Conservation (phyloP, 2,329 filamentous ascomycete species). For the Rhynchosporium graminicola region DNA sequence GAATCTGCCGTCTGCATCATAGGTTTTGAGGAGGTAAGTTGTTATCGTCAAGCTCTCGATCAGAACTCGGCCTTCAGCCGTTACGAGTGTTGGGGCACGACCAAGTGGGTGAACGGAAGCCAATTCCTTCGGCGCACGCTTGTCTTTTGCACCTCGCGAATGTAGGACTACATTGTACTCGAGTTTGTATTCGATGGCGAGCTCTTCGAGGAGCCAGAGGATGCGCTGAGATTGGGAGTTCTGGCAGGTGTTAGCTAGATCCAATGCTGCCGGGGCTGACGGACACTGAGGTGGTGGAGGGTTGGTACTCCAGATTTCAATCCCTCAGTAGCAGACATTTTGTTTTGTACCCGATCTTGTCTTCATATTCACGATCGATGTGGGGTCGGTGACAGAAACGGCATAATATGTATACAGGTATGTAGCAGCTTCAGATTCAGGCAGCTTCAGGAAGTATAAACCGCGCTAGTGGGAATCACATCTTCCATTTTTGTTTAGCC, state of each 20-base stretch:
- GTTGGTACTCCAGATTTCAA: slow-evolving; percentile 28
- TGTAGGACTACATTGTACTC: slow-evolving; percentile 73
- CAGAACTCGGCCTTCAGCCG: slow-evolving; percentile 36
- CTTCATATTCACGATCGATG: no score
- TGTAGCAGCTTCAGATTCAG: background rate
- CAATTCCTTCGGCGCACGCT: slow-evolving; percentile 71
- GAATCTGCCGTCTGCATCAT: slow-evolving; percentile 38
- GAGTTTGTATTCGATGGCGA: slow-evolving; percentile 72
- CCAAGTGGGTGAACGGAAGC: slow-evolving; percentile 74
- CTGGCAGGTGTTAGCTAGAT: slow-evolving; percentile 44
- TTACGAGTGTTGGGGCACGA: slow-evolving; percentile 72
- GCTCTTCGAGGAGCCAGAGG: slow-evolving; percentile 69
- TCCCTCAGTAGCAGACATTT: slow-evolving; percentile 12
- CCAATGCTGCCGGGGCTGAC: background rate
- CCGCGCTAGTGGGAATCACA: background rate
- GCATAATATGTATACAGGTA: no score
- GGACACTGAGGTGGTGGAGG: slow-evolving; percentile 37
- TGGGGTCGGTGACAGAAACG: no score
- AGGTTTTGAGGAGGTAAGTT: slow-evolving; percentile 40
- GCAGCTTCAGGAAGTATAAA: background rate
- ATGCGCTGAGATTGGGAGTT: slow-evolving; percentile 68
- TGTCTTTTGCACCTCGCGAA: slow-evolving; percentile 55
- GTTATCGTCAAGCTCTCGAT: slow-evolving; percentile 40
- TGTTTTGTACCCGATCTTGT: background rate
- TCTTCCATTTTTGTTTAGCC: background rate